Conservation (phyloP, 306 rosid genomes). For the Gillenia trifoliata region DNA sequence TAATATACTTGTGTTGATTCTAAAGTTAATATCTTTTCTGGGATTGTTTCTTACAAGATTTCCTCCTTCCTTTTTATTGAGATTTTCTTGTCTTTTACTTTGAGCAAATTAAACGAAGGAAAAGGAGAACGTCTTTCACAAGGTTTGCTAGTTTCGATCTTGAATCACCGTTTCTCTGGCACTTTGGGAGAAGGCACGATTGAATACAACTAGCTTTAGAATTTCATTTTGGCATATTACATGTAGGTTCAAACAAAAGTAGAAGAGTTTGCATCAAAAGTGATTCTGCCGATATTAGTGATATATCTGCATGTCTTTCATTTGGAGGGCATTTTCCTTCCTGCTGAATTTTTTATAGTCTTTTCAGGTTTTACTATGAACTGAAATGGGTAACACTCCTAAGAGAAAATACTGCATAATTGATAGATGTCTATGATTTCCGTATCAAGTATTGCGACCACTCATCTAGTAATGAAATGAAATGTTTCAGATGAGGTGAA, state of each 20-base stretch:
- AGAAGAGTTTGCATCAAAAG: neutral
- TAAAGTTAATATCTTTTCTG: conserved; percentile 17
- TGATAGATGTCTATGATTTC: neutral
- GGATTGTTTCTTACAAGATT: conserved; percentile 9
- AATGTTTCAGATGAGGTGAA: no score
- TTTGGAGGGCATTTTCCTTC: neutral
- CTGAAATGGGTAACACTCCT: neutral
- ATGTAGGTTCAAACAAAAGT: neutral
- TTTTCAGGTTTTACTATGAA: neutral
- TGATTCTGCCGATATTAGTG: neutral
- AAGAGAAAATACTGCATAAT: neutral
- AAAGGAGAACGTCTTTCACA: neutral
- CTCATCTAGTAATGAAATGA: no score
- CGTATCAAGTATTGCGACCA: neutral
- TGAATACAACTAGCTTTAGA: neutral
- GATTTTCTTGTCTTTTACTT: neutral
- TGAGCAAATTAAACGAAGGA: neutral
- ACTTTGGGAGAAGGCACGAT: neutral
- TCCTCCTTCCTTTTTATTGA: neutral
- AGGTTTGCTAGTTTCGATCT: neutral
- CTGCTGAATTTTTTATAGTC: neutral
- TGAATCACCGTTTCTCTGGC: neutral
- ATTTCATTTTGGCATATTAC: neutral
- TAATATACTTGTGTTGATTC: conserved; percentile 15
- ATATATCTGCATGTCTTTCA: neutral